Percentiles rank a stretch among this genome's conserved stretches.
These are phyloP conservation scores for Jatropha podagrica DNA, from an alignment of 441 rosid genomes.

Conservation along the genomic window DNA sequence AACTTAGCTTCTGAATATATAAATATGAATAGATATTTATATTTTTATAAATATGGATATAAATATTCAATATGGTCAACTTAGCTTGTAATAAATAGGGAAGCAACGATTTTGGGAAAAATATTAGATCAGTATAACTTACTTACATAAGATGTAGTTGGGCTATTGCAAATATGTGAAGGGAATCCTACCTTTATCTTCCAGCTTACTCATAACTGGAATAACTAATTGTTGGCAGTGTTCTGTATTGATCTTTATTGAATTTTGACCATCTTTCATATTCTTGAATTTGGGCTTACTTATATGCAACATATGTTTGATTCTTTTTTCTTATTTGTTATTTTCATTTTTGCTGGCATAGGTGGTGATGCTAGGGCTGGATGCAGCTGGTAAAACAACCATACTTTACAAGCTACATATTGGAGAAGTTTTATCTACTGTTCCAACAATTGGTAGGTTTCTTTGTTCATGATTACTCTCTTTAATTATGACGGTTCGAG, in stretches of 20 bases:
- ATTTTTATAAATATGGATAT: no score
- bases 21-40: no score
- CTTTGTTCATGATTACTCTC: not conserved
- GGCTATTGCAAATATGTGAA: not conserved
- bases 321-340: constrained; percentile 9
- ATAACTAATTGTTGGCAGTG: not conserved
- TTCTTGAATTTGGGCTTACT: not conserved
- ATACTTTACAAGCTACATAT: constrained; percentile 93
- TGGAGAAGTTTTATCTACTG: constrained; percentile 95
- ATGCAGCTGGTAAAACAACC: constrained; percentile 97
- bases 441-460: constrained; percentile 82
- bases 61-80: no score
- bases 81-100: not conserved
- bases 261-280: not conserved
- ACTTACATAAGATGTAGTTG: not conserved
- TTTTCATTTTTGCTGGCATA: constrained; percentile 35
- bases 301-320: not conserved
- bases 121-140: not conserved
- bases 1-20: no score
- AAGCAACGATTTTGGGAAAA: not conserved
- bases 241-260: not conserved
- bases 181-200: not conserved
- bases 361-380: constrained; percentile 98
- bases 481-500: not conserved
- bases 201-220: not conserved